Base-by-base conservation (phyloP, 2,329 filamentous ascomycete genomes). In the Beauveria caledonica region DNA sequence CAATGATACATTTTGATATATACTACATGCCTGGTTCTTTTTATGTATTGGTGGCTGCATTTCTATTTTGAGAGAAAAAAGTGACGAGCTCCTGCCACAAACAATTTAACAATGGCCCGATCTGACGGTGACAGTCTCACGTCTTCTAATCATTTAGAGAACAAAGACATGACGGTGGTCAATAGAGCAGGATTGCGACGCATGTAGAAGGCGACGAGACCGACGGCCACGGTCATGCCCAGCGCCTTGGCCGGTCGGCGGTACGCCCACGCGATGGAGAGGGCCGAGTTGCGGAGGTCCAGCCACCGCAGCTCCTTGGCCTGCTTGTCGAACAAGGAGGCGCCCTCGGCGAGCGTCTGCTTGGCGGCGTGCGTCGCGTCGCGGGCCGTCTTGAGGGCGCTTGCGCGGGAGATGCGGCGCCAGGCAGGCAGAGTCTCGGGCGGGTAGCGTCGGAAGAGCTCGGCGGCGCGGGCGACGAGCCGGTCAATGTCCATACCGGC, bases 311-410 rank as follows among this genome's bases (percentile, higher is more conserved):
- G 76, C 67, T 96, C 87, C 60, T 77, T 78, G 3, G 85, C 84
- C 71, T 97, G 93, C 64, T 79, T 79, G 44, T 83, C 75, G 67
- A 97, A 93, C 62, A 86, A 82, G 5, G 69, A 71, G 63, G 86
- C 77, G 2, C 90, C 93, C 45, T 93, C 83, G 33, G 80, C 74
- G 39, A 90, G 72, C 0, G 80, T 83, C 69, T 91, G 84, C 29
- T 72, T 71, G 6, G 77, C 71, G 52, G 82, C 77, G 42, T 71
- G 71, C 48, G 76, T 70, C 53, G 78, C 69, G 68, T 82, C 77
- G 13, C 83, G 80, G 0, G 89, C 89, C 1, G 92, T 96, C 73
- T 96, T 97, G 57, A 99, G 80, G 8, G 91, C 91, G 71, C 92
- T 97, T 62, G 83, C 83, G 7, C 73, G 71, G 3, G 92, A 92